Evolutionary conservation across 129 eudicot genomes (phyloP).

Genomic region (Tagetes erecta): DNA sequence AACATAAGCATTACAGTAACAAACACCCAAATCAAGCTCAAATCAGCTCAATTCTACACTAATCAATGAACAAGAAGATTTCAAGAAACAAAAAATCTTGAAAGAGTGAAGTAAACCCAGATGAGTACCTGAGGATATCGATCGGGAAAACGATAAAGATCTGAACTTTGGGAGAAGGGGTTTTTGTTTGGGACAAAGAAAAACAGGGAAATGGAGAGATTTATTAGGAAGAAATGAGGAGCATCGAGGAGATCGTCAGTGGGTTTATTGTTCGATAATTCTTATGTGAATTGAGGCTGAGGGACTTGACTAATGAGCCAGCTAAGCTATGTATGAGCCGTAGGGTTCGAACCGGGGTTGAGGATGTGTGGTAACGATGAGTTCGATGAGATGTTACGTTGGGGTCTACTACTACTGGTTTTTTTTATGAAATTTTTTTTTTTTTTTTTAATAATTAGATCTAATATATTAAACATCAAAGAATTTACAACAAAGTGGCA

Average conservation of each 20-base stretch:
- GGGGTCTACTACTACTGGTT: constrained; percentile 23
- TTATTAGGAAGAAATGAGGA: constrained; percentile 33
- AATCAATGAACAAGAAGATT: not conserved
- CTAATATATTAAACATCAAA: too few relatives aligned
- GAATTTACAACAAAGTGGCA: too few relatives aligned
- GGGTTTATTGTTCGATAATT: constrained; percentile 52
- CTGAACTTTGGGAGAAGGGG: constrained; percentile 18
- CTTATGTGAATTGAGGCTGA: constrained; percentile 40
- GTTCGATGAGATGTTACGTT: constrained; percentile 19
- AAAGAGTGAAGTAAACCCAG: constrained; percentile 10
- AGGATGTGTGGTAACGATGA: constrained; percentile 27
- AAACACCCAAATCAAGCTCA: constrained; percentile 1
- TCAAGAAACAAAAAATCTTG: constrained; percentile 1
- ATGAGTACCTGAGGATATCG: constrained; percentile 9
- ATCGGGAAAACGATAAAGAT: constrained; percentile 29
- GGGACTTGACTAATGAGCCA: constrained; percentile 24
- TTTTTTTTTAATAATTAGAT: too few relatives aligned
- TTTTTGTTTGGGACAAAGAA: not conserved
- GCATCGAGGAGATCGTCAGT: constrained; percentile 59
- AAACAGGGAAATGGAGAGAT: constrained; percentile 18
- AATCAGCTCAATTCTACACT: not conserved
- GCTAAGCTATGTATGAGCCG: constrained; percentile 13
- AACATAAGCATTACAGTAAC: constrained; percentile 22
- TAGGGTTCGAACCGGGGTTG: constrained; percentile 12
- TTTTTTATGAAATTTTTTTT: too few relatives aligned